Conservation (phyloP, 371 early-diverging fungal species). For the Zopfochytrium polystomum region DNA sequence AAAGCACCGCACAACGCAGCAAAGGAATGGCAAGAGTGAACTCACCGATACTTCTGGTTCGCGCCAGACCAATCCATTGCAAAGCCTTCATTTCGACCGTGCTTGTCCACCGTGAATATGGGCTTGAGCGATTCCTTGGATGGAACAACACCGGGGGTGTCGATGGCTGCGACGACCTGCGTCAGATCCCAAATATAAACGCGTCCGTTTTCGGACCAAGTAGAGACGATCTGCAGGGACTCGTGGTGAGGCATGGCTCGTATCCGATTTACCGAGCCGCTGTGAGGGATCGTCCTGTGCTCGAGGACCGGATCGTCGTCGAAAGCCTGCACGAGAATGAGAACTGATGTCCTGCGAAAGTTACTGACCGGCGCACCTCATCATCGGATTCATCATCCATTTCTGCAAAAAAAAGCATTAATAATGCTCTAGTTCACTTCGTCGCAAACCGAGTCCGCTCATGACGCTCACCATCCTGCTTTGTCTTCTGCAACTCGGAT, state of each 20-base stretch:
- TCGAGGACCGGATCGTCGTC: constrained; percentile 94
- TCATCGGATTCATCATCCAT: constrained; percentile 64
- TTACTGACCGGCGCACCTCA: too few species aligned
- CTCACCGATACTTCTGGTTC: constrained; percentile 47
- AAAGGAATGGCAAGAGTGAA: constrained; percentile 19
- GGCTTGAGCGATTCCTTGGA: constrained; percentile 63
- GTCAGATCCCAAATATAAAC: constrained; percentile 88
- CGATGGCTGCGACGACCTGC: constrained; percentile 68
- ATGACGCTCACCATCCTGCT: constrained; percentile 83
- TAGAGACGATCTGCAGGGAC: constrained; percentile 70
- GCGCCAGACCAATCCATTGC: constrained; percentile 92
- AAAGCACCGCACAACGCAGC: not conserved
- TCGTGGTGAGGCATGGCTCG: constrained; percentile 60
- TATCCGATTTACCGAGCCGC: constrained; percentile 90
- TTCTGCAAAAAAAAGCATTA: constrained; percentile 21
- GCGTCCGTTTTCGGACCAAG: constrained; percentile 93
- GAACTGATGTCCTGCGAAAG: too few species aligned
- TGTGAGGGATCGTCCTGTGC: constrained; percentile 72
- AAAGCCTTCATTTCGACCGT: constrained; percentile 83
- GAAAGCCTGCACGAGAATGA: too few species aligned
- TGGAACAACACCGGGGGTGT: constrained; percentile 73
- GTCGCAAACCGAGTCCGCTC: too few species aligned
- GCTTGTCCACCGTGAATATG: constrained; percentile 71
- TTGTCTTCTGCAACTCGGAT: constrained; percentile 85
- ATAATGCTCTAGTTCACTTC: too few species aligned